Base-by-base conservation (phyloP, 2,329 filamentous ascomycete species). In the Aureobasidium sp. region DNA sequence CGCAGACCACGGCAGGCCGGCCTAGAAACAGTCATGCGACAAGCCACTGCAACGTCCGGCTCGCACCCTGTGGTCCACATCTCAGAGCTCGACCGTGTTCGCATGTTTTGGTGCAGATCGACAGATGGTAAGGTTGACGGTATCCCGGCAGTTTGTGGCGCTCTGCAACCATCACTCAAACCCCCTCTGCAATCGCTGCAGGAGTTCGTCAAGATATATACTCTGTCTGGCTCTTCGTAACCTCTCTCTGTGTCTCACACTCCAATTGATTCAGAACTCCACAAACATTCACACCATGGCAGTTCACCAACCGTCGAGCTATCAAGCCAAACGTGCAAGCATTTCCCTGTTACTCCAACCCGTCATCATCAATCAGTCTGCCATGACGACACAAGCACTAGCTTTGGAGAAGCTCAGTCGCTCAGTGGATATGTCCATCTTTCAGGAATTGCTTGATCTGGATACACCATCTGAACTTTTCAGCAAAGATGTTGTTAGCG, bases 371-470 rank as follows among this genome's bases (percentile, higher is more conserved):
- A 29, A 32, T 9, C 34, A 48, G 8, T 6, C 44, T 5, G 32
- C 56, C 15, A 59, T 41, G 44, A 50, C 56, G 32, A 17, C 36
- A 37, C 44, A 41, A 59, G 15, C 56, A 50, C 32, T 36, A 8
- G 56, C 44, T n/a, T 32, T 59, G 44, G 44, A 59, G 34, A 59
- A 29, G 34, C 56, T 59, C 6, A 17, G 44, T 34, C 34, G 17
- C 5, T 32, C 34, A 7, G 44, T 52, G 36, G 36, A 61, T 13
- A 34, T 61, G 57, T 26, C 2, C 13, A 27, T 61, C 6, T 61
- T 61, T 5, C 47, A 52, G n/a, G 57, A 61, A n/a, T n/a, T 61
- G 13, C 57, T 61, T 7, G 57, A 61, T 10, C 47, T 61, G 9
- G 57, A 61, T n/a, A n/a, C 57, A 26, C 47, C 57, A 26, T 29